phyloP scores from a whole-genome alignment of 1,139 yeast genomes.

The Eremothecium sinecaudum region DNA sequence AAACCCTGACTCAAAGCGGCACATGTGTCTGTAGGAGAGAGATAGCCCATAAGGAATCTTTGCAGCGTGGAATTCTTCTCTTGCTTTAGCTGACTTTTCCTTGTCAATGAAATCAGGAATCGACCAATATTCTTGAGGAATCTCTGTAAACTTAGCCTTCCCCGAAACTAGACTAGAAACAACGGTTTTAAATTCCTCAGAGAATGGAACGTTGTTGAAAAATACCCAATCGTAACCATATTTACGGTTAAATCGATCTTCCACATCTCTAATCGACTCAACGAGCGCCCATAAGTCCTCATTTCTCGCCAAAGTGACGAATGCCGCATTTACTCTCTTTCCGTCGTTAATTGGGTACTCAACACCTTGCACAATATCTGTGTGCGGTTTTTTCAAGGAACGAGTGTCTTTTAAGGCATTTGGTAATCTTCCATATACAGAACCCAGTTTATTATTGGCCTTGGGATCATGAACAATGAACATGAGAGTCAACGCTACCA shows the following conservation, averaged over 20 bases:
- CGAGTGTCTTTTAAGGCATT: no score
- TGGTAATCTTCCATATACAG: background rate
- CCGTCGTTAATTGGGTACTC: slow-evolving; percentile 28
- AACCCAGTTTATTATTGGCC: background rate
- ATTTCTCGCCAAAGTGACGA: slow-evolving; percentile 69
- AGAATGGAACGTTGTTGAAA: slow-evolving; percentile 47
- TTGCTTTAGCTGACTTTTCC: slow-evolving; percentile 43
- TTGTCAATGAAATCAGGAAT: slow-evolving; percentile 53
- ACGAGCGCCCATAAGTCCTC: slow-evolving; percentile 52
- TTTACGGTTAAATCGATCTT: slow-evolving; percentile 61
- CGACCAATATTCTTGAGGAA: slow-evolving; percentile 46
- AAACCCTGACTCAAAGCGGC: slow-evolving; percentile 86
- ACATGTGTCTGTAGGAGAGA: slow-evolving; percentile 72
- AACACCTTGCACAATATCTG: slow-evolving; percentile 26
- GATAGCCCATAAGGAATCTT: slow-evolving; percentile 54
- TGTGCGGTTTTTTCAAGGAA: no score
- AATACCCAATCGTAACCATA: slow-evolving; percentile 72
- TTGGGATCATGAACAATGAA: slow-evolving; percentile 17
- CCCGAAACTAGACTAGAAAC: slow-evolving; percentile 39
- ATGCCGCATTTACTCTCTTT: slow-evolving; percentile 51
- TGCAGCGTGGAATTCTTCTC: no score
- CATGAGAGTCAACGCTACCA: slow-evolving; percentile 20
- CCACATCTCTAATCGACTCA: slow-evolving; percentile 56
- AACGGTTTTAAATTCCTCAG: slow-evolving; percentile 37
- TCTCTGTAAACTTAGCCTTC: slow-evolving; percentile 41